Conservation (phyloP, 352 stramenopile species). For the Phytophthora sojae region DNA sequence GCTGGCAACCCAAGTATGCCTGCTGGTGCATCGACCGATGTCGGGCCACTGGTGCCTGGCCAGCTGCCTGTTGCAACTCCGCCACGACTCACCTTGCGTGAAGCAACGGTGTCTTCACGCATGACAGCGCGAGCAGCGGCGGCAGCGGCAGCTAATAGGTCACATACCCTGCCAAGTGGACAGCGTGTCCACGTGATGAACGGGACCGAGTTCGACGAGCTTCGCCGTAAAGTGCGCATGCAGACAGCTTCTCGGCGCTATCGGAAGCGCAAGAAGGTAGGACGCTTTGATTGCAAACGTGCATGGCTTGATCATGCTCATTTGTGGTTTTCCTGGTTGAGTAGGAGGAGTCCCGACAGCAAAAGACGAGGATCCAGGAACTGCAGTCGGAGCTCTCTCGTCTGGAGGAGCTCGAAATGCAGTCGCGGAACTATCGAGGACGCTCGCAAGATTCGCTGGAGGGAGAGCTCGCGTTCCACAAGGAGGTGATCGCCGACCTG, state of each 20-base stretch:
- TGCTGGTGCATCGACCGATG: not conserved
- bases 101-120: not conserved
- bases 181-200: conserved; percentile 32
- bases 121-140: not conserved
- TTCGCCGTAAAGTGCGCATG: conserved; percentile 43
- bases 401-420: conserved; percentile 20
- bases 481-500: conserved; percentile 25
- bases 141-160: not conserved
- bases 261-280: conserved; percentile 48
- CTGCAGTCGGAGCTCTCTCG: conserved; percentile 30
- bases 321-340: not conserved
- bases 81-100: not conserved
- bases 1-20: not conserved
- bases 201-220: conserved; percentile 27
- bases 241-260: conserved; percentile 46
- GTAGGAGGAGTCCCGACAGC: conserved; percentile 29
- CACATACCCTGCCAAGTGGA: conserved; percentile 24
- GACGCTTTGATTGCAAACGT: too few relatives aligned
- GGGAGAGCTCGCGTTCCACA: conserved; percentile 25
- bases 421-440: conserved; percentile 28
- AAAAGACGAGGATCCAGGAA: conserved; percentile 25
- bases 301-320: not conserved
- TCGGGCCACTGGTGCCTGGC: too few relatives aligned
- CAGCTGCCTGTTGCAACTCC: not conserved
- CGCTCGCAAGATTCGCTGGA: conserved; percentile 32